phyloP scores from a whole-genome alignment of 495 filamentous ascomycete genomes.

The Aspergillus sclerotiicarbonarius region DNA sequence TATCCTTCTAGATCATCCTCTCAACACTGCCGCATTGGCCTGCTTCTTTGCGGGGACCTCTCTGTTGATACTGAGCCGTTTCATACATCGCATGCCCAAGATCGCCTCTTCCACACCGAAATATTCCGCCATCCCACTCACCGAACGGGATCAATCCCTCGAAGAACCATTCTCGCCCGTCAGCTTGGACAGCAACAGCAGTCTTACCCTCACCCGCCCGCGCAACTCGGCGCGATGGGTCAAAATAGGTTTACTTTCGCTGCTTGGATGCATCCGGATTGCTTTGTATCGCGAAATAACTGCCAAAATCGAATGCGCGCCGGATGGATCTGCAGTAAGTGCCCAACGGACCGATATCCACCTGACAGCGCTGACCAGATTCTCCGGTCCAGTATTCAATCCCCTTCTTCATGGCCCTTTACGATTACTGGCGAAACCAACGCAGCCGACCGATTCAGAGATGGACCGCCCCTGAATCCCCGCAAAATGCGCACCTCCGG shows the following conservation, averaged over 20 bases:
- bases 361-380: conserved; percentile 9
- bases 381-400: conserved; percentile 28
- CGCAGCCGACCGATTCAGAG: conserved; percentile 21
- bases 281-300: conserved; percentile 37
- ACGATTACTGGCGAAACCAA: conserved; percentile 43
- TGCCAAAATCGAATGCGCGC: conserved; percentile 40
- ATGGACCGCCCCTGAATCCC: conserved; percentile 24
- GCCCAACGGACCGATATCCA: background rate
- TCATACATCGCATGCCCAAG: conserved; percentile 19
- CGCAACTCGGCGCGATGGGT: conserved; percentile 23
- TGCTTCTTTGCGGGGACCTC: conserved; percentile 36
- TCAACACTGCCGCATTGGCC: conserved; percentile 35
- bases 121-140: conserved; percentile 23
- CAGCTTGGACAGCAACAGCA: conserved; percentile 9
- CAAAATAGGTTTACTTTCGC: conserved; percentile 25
- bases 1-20: conserved; percentile 35
- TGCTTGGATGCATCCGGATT: conserved; percentile 38
- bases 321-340: conserved; percentile 41
- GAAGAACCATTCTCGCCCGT: conserved; percentile 19
- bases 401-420: conserved; percentile 43
- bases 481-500: conserved; percentile 19
- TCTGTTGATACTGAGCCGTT: conserved; percentile 35
- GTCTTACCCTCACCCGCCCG: background rate
- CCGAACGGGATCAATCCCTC: conserved; percentile 15
- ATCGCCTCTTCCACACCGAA: conserved; percentile 17